Percentiles rank a stretch among this genome's conserved stretches.
These are phyloP conservation scores for Dalbergia oliveri DNA, from an alignment of 306 rosid species.

Conservation along the genomic window DNA sequence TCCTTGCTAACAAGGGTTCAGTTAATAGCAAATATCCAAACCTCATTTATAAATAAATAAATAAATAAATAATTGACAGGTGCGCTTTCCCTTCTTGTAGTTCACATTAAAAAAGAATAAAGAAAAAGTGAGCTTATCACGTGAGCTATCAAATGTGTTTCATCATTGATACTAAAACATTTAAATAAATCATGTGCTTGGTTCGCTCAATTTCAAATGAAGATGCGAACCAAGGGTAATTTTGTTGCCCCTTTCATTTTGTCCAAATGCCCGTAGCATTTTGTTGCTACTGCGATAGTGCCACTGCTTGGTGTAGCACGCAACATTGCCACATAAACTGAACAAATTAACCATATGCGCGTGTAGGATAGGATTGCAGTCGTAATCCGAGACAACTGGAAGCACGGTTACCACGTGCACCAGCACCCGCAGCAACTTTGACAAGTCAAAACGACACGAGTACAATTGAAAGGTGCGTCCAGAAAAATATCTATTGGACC, in stretches of 20 bases:
- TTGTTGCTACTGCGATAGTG: not conserved
- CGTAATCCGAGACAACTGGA: not conserved
- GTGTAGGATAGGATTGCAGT: not conserved
- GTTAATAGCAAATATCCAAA: not conserved
- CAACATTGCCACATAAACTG: no score
- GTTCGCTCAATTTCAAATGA: not conserved
- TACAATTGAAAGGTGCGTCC: not conserved
- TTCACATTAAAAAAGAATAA: not conserved
- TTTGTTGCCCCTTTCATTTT: conserved; percentile 1
- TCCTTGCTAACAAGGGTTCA: not conserved
- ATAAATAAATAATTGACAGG: not conserved
- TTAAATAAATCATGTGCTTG: not conserved
- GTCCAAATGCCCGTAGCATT: no score
- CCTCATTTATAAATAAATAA: not conserved
- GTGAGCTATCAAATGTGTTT: not conserved
- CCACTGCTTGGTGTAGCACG: not conserved
- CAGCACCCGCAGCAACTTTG: not conserved
- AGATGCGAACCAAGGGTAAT: not conserved
- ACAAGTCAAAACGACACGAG: not conserved
- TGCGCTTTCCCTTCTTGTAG: not conserved
- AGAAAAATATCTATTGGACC: not conserved
- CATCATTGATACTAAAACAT: not conserved
- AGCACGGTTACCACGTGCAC: not conserved
- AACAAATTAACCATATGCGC: not conserved
- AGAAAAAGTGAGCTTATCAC: not conserved